Evolutionary conservation across 2,329 filamentous ascomycete genomes (phyloP).

Genomic region (Allantophomopsis cytisporea): DNA sequence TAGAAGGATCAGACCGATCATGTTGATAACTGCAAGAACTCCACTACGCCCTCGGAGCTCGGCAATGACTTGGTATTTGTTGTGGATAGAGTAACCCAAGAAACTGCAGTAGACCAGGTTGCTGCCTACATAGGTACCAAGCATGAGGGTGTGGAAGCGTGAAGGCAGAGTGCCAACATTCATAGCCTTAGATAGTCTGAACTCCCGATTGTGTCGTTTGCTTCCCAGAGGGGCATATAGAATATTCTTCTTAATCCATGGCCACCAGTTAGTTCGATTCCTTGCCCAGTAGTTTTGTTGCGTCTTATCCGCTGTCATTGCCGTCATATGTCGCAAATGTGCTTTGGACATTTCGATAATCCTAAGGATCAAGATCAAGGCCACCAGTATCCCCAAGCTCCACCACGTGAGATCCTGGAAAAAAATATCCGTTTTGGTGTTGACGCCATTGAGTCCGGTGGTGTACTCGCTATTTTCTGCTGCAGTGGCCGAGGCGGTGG

Average conservation of each 20-base stretch:
- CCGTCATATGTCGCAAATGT: conserved; percentile 42
- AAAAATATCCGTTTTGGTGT: conserved; percentile 40
- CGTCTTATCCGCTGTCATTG: conserved; percentile 37
- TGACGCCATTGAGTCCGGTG: conserved; percentile 43
- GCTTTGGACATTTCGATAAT: conserved; percentile 38
- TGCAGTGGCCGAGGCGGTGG: conserved; percentile 30
- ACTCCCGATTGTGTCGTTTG: conserved; percentile 55
- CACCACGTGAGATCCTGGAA: conserved; percentile 46
- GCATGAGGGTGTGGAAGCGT: conserved; percentile 44
- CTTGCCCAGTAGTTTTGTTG: conserved; percentile 45
- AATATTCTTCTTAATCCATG: conserved; percentile 45
- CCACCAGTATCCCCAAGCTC: conserved; percentile 40
- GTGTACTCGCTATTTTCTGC: conserved; percentile 29
- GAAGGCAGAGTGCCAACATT: conserved; percentile 52
- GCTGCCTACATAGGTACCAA: conserved; percentile 41
- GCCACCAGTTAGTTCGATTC: conserved; percentile 46
- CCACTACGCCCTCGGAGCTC: conserved; percentile 80
- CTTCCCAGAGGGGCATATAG: conserved; percentile 49
- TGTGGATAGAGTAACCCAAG: conserved; percentile 42
- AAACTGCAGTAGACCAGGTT: conserved; percentile 50
- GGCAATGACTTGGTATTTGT: conserved; percentile 54
- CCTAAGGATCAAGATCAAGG: conserved; percentile 38
- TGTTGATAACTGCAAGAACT: conserved; percentile 73
- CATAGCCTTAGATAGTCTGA: conserved; percentile 44
- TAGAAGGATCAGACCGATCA: conserved; percentile 81